Conservation (phyloP, 2,329 filamentous ascomycete genomes). For the Exophiala dermatitidis region DNA sequence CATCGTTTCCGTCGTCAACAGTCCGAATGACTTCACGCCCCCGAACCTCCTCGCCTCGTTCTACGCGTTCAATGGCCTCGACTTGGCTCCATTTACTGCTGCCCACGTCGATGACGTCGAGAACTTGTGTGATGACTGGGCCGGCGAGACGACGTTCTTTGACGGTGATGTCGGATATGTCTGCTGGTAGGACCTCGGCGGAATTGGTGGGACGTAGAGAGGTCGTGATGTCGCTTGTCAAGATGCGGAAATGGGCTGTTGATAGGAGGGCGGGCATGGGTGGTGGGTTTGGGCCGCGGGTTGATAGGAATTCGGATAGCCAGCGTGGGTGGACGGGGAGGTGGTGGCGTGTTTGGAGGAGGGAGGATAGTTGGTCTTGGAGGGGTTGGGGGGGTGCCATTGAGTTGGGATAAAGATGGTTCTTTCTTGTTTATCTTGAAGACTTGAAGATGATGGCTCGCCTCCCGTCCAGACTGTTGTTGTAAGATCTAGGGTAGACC, state of each 20-base stretch:
- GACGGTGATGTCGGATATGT: slow-evolving; percentile 48
- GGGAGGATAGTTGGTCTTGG: slow-evolving; percentile 12
- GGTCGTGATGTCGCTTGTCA: slow-evolving; percentile 67
- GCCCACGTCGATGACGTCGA: slow-evolving; percentile 78
- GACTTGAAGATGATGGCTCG: not conserved
- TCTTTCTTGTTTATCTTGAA: not conserved
- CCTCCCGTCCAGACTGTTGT: too few species aligned
- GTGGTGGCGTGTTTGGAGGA: slow-evolving; percentile 20
- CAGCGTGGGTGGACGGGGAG: slow-evolving; percentile 30
- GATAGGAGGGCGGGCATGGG: slow-evolving; percentile 63
- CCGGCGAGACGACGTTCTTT: slow-evolving; percentile 52
- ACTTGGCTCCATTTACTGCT: slow-evolving; percentile 79
- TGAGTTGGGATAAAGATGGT: not conserved
- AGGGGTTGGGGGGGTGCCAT: slow-evolving; percentile 13
- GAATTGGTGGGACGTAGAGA: slow-evolving; percentile 42
- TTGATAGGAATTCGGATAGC: slow-evolving; percentile 49
- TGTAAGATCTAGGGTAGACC: too few species aligned
- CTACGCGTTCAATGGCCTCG: slow-evolving; percentile 56
- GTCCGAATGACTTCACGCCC: slow-evolving; percentile 79
- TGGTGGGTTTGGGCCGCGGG: slow-evolving; percentile 47
- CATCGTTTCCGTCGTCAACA: slow-evolving; percentile 48
- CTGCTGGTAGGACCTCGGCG: slow-evolving; percentile 50
- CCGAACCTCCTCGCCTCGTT: slow-evolving; percentile 45
- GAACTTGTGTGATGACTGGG: slow-evolving; percentile 68
- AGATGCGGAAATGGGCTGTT: slow-evolving; percentile 71